These are phyloP conservation scores for Pestalotiopsis sp. DNA, from an alignment of 2,329 filamentous ascomycete genomes.

Conservation along the genomic window DNA sequence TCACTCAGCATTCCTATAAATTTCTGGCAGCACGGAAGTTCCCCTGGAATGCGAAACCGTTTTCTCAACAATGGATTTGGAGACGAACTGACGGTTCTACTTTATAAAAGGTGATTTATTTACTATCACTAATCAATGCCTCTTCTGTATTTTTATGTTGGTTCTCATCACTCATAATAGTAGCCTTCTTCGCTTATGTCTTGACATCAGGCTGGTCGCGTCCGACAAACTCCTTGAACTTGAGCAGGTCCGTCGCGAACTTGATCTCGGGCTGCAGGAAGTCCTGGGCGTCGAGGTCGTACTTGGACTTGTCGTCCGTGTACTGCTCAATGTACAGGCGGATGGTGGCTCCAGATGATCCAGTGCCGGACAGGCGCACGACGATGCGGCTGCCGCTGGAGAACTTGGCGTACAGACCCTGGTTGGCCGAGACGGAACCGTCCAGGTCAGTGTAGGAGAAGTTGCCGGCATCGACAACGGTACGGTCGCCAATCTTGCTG, in stretches of 20 bases:
- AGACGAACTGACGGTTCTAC: neutral
- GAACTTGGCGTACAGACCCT: conserved; percentile 94
- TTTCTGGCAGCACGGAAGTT: too few species aligned
- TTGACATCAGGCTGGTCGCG: conserved; percentile 94
- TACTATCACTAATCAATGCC: neutral
- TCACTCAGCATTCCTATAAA: too few species aligned
- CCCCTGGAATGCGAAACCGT: too few species aligned
- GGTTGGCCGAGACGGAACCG: conserved; percentile 91
- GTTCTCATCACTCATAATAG: conserved; percentile 1
- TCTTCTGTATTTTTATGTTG: neutral
- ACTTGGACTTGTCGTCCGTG: conserved; percentile 78
- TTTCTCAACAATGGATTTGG: neutral
- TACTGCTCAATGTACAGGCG: conserved; percentile 97
- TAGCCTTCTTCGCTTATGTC: conserved; percentile 64
- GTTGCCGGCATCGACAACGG: conserved; percentile 87
- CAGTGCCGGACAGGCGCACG: conserved; percentile 91
- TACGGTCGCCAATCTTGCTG: conserved; percentile 76
- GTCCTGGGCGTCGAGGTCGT: conserved; percentile 83
- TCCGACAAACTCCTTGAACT: conserved; percentile 92
- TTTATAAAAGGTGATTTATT: neutral
- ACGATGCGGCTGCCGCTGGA: conserved; percentile 94
- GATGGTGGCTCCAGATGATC: conserved; percentile 93
- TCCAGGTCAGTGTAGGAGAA: conserved; percentile 99
- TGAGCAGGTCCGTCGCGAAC: conserved; percentile 81
- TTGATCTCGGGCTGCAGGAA: conserved; percentile 91